phyloP scores from a whole-genome alignment of 176 grass and related monocot genomes.

The Rhipidocladum racemiflorum region DNA sequence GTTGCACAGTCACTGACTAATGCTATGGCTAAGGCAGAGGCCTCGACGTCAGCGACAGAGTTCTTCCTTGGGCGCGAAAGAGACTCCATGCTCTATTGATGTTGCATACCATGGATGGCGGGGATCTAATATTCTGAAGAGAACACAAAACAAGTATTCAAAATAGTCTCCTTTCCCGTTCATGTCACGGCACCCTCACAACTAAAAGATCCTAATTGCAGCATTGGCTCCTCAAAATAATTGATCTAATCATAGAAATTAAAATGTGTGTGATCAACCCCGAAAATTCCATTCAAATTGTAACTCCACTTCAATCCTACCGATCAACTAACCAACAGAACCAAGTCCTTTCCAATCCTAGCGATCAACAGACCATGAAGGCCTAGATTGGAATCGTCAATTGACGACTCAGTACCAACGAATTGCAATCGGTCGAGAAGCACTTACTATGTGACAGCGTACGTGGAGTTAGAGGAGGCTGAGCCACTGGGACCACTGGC shows the following conservation, averaged over 20 bases:
- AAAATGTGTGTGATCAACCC: slow-evolving; percentile 1
- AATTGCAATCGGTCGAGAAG: slow-evolving; percentile 11
- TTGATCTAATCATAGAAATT: background rate
- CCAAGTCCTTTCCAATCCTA: background rate
- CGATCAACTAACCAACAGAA: background rate
- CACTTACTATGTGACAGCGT: slow-evolving; percentile 12
- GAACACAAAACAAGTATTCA: background rate
- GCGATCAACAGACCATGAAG: background rate
- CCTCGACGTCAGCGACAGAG: no score
- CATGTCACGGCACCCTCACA: slow-evolving; percentile 12
- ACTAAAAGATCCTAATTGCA: background rate
- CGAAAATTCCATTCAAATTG: background rate
- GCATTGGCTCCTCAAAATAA: background rate
- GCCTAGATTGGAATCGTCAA: background rate
- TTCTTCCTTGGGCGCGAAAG: no score
- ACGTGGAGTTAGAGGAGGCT: background rate
- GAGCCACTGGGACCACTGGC: background rate
- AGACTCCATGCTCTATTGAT: no score
- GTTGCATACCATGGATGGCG: no score
- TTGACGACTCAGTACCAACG: background rate
- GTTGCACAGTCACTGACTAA: no score
- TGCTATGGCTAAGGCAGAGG: no score
- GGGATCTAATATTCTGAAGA: background rate
- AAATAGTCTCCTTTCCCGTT: background rate
- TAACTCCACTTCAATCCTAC: background rate